Evolutionary conservation across 1,139 yeast species (phyloP).

Genomic region (Nakaseomyces uthaithaninus): DNA sequence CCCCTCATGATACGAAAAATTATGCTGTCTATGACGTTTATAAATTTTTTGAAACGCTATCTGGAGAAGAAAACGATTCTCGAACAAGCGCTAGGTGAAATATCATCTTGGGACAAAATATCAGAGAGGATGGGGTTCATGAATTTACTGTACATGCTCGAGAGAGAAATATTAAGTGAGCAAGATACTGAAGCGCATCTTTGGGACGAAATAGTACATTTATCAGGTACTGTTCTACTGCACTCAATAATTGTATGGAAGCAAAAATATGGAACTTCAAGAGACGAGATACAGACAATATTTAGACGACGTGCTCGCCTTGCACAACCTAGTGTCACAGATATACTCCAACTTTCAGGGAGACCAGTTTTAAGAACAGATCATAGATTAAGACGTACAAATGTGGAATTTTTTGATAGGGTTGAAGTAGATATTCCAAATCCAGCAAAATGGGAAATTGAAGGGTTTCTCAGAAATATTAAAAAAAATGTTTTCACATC

Average conservation of each 20-base stretch:
- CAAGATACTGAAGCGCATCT: slow-evolving; percentile 8
- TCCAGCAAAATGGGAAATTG: slow-evolving; percentile 14
- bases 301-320: slow-evolving; percentile 11
- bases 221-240: slow-evolving; percentile 18
- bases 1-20: slow-evolving; percentile 24
- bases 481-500: slow-evolving; percentile 20
- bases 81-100: slow-evolving; percentile 12
- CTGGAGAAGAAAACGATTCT: slow-evolving; percentile 13
- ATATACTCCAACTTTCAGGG: slow-evolving; percentile 5
- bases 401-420: slow-evolving; percentile 8
- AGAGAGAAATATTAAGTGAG: slow-evolving; percentile 8
- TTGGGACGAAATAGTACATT: slow-evolving; percentile 16
- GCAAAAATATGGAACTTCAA: slow-evolving; percentile 17
- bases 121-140: slow-evolving; percentile 14
- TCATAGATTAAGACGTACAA: not conserved
- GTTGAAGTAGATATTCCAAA: slow-evolving; percentile 14
- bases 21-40: slow-evolving; percentile 19
- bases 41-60: slow-evolving; percentile 18
- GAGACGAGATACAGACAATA: slow-evolving; percentile 16
- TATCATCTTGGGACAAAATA: slow-evolving; percentile 12
- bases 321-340: slow-evolving; percentile 5
- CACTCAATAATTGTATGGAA: slow-evolving; percentile 23
- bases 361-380: slow-evolving; percentile 8
- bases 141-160: slow-evolving; percentile 14
- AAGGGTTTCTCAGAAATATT: slow-evolving; percentile 15